These are phyloP conservation scores for Ganoderma lucidum DNA, from an alignment of 1,284 basidiomycete genomes.

Conservation along the genomic window DNA sequence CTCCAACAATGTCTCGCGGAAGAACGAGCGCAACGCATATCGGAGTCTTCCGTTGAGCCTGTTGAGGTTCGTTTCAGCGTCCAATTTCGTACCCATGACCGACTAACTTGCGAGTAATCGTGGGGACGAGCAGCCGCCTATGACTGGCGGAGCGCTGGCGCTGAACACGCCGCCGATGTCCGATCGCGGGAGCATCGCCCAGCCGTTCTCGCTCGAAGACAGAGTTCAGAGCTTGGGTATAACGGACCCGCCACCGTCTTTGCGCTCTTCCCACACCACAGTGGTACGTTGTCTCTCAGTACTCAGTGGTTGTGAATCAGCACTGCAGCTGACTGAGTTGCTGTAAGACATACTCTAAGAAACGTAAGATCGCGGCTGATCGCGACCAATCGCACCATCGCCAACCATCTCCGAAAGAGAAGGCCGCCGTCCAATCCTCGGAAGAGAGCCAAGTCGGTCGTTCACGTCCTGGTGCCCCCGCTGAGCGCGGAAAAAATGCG, in stretches of 20 bases:
- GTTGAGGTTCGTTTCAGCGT: background rate
- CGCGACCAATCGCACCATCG: background rate
- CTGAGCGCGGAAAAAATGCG: background rate
- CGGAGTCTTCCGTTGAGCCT: background rate
- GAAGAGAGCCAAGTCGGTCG: background rate
- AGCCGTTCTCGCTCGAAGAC: background rate
- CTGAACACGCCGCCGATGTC: background rate
- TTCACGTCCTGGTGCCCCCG: background rate
- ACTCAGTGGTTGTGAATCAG: background rate
- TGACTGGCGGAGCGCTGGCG: constrained; percentile 1
- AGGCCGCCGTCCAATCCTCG: background rate
- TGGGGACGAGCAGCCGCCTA: background rate
- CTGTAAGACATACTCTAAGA: background rate
- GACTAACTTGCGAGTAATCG: background rate
- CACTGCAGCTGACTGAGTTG: background rate
- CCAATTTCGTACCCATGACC: background rate
- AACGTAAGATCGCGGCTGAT: constrained; percentile 6
- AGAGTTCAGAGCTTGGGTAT: background rate
- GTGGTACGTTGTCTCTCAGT: background rate
- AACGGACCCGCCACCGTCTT: background rate
- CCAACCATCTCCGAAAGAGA: background rate
- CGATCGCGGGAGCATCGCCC: constrained; percentile 1
- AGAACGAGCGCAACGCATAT: background rate
- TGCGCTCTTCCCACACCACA: background rate
- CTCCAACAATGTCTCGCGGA: background rate